These are phyloP conservation scores for Clonostachys rosea DNA, from an alignment of 2,329 filamentous ascomycete species.

Conservation along the genomic window DNA sequence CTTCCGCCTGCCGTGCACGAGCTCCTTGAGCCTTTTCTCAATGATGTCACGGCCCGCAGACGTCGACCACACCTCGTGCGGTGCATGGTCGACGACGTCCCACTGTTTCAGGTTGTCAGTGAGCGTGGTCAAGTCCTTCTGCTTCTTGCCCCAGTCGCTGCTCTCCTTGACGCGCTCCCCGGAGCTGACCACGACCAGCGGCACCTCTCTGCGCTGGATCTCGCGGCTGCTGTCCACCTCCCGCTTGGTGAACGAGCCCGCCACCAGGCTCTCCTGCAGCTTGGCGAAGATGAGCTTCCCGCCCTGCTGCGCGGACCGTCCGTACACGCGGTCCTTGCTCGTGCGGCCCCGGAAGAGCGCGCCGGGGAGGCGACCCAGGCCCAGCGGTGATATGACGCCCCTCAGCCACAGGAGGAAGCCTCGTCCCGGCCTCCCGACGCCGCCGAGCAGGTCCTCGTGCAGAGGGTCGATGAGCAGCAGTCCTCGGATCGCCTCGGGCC, in stretches of 20 bases:
- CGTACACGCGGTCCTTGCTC: conserved; percentile 80
- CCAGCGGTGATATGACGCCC: conserved; percentile 82
- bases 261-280: conserved; percentile 88
- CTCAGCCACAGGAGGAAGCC: conserved; percentile 86
- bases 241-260: conserved; percentile 75
- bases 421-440: conserved; percentile 60
- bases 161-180: conserved; percentile 65
- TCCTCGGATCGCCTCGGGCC: conserved; percentile 62
- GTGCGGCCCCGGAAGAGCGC: conserved; percentile 79
- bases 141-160: conserved; percentile 74
- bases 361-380: conserved; percentile 73
- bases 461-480: conserved; percentile 83
- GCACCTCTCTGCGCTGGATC: conserved; percentile 73
- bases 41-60: conserved; percentile 67
- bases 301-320: conserved; percentile 70
- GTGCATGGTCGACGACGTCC: conserved; percentile 82
- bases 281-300: conserved; percentile 86
- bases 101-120: conserved; percentile 76
- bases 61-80: conserved; percentile 82
- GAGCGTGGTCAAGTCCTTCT: conserved; percentile 76
- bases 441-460: conserved; percentile 78
- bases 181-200: conserved; percentile 78
- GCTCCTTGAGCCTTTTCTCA: conserved; percentile 70
- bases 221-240: conserved; percentile 75
- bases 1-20: conserved; percentile 41